Base-by-base conservation (phyloP, 169 alveolate genomes). In the Plasmodium vinckei region DNA sequence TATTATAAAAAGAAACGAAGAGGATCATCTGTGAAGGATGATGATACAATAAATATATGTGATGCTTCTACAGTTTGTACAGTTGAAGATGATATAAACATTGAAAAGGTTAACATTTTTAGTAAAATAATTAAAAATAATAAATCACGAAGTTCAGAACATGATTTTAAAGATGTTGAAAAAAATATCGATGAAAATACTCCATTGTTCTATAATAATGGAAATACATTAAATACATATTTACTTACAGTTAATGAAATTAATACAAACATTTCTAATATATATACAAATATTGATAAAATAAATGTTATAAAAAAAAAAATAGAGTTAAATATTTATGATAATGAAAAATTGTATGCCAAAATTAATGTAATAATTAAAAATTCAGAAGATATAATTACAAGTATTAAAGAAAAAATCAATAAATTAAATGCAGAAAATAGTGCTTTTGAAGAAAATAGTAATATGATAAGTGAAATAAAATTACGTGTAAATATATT, bases 271-370 rank as follows among this genome's bases (percentile, higher is more conserved):
- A 75, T 75, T 54, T 46, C 88, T 21, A 61, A 23, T 54, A 56
- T 75, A 15, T 75, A 75, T 27, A 75, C 25, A 63, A 75, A 63
- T 63, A 63, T 75, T 6, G 88, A 75, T 44, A 75, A 75, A 63
- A 75, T 75, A 15, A 75, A 75, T 53, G 49, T 54, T n/a, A 61
- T 63, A 53, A 75, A 75, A 75, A 51, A 63, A 39, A 75, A 75
- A 75, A 75, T 75, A 6, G 88, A 75, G n/a, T 56, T 75, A 21
- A 75, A 75, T 49, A 75, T 75, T 1, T 75, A 75, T 54, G 88
- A 75, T 42, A 75, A 51, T 6, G 88, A 75, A 39, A 68, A 75
- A 17, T 21, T 75, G 5, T 61, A 75, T 21, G 44, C 15, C 21
- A 75, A 75, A 42, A 60, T 75, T 4, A 75, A 63, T 21, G 21